Base-by-base conservation (phyloP, 1,284 basidiomycete species). In the Cryptococcus sp. region DNA sequence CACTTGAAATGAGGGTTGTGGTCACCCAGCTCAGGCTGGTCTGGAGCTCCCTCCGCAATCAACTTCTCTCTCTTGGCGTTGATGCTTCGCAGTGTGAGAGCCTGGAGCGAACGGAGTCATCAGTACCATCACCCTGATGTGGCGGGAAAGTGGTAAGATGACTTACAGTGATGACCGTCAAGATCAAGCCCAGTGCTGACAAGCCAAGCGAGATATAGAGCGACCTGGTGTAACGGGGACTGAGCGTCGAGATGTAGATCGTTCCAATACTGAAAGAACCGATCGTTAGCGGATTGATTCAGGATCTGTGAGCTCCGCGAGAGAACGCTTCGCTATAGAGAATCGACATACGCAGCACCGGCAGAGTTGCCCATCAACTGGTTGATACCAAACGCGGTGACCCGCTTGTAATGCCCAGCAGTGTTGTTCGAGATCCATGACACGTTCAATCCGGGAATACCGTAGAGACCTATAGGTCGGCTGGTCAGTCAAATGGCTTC, bases 331-430 rank as follows among this genome's bases (percentile, higher is more conserved):
- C 46, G 10, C 10, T n/a, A 17, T 35, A 17, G 39, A 11, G 20
- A 16, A 10, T 1, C 5, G 51, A 60, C 58, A 41, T 35, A 60
- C 58, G 63, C 60, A 15, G 61, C 61, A 47, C 60, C 65, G 17
- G 62, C 56, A 47, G 47, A 61, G 62, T 70, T 72, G 23, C 71
- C 71, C 52, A 70, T 64, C n/a, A 67, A 60, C 58, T 71, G 69
- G 57, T 69, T 69, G 40, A 64, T 30, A 20, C 71, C 71, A 25
- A 70, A 58, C 0, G 56, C 47, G 16, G 62, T 62, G 6, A 64
- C 61, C 30, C 69, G 62, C 52, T 70, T 69, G 47, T 63, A 66
- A 57, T 62, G 69, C 5, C 65, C 66, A 1, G 63, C 63, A 15
- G 60, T 55, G 55, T 67, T 67, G 55, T 66, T 57, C 13, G 61